These are phyloP conservation scores for Adansonia rubrostipa DNA, from an alignment of 441 rosid genomes.

Conservation along the genomic window DNA sequence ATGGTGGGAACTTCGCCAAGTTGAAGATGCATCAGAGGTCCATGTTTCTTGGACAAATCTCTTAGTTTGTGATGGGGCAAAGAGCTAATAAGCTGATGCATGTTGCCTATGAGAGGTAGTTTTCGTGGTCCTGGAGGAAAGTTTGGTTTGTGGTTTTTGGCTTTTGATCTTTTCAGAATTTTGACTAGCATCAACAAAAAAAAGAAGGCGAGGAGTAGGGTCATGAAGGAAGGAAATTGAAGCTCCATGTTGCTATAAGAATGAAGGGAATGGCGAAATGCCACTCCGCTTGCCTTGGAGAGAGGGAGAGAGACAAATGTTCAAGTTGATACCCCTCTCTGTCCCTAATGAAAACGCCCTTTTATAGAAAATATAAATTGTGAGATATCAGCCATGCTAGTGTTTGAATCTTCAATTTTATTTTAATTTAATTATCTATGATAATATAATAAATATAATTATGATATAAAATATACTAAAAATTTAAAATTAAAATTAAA, in stretches of 20 bases:
- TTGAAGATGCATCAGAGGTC: neutral
- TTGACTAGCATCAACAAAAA: neutral
- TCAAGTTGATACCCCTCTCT: neutral
- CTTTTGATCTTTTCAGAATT: too few species aligned
- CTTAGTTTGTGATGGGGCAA: neutral
- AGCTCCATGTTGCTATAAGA: neutral
- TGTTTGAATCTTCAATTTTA: too few species aligned
- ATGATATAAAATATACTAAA: too few species aligned
- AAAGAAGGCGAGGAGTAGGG: neutral
- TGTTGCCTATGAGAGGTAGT: neutral
- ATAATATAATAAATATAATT: too few species aligned
- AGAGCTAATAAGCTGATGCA: constrained; percentile 23
- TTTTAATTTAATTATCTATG: too few species aligned
- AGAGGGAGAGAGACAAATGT: too few species aligned
- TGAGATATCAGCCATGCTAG: neutral
- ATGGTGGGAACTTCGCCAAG: neutral
- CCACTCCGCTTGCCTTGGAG: too few species aligned
- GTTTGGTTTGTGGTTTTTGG: neutral
- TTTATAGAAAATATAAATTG: neutral
- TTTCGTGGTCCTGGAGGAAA: constrained; percentile 28
- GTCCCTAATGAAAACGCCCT: too few species aligned
- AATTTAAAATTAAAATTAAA: too few species aligned
- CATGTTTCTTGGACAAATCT: neutral
- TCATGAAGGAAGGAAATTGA: neutral
- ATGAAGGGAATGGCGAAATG: too few species aligned